These are phyloP conservation scores for Xylaria multiplex DNA, from an alignment of 2,329 filamentous ascomycete genomes.

Conservation along the genomic window DNA sequence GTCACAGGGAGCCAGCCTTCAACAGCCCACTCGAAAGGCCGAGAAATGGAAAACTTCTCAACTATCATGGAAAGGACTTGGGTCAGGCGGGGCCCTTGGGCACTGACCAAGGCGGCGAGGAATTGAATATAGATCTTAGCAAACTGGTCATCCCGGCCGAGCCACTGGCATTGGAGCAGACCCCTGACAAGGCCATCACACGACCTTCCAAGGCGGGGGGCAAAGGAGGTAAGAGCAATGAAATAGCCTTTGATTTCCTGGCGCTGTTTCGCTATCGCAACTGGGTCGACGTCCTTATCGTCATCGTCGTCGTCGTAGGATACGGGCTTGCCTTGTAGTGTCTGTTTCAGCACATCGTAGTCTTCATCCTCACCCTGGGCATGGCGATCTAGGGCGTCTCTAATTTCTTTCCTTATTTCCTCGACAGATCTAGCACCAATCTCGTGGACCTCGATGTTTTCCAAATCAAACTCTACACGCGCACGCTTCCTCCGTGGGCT, in stretches of 20 bases:
- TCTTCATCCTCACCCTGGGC: conserved; percentile 66
- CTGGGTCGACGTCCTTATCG: conserved; percentile 57
- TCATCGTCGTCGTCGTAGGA: conserved; percentile 54
- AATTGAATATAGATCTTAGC: conserved; percentile 74
- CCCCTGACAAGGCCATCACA: conserved; percentile 68
- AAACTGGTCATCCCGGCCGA: conserved; percentile 72
- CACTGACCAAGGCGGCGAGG: conserved; percentile 77
- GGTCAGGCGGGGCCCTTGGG: conserved; percentile 81
- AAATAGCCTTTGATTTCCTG: conserved; percentile 70
- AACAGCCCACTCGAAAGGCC: conserved; percentile 58
- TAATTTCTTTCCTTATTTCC: conserved; percentile 65
- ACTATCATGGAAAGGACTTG: conserved; percentile 83
- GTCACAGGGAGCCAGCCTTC: conserved; percentile 68
- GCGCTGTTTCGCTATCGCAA: conserved; percentile 47
- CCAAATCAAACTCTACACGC: conserved; percentile 68
- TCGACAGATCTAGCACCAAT: conserved; percentile 63
- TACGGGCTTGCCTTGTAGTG: conserved; percentile 61
- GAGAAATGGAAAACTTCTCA: conserved; percentile 73
- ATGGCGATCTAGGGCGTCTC: conserved; percentile 66
- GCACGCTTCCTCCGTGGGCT: conserved; percentile 64
- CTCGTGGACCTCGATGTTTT: conserved; percentile 66
- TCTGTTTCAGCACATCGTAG: conserved; percentile 69
- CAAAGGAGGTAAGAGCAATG: conserved; percentile 69
- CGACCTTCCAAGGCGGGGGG: conserved; percentile 67
- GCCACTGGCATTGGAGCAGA: conserved; percentile 71